Evolutionary conservation across 2,329 filamentous ascomycete genomes (phyloP).

Genomic region (Malbranchea zuffiana): DNA sequence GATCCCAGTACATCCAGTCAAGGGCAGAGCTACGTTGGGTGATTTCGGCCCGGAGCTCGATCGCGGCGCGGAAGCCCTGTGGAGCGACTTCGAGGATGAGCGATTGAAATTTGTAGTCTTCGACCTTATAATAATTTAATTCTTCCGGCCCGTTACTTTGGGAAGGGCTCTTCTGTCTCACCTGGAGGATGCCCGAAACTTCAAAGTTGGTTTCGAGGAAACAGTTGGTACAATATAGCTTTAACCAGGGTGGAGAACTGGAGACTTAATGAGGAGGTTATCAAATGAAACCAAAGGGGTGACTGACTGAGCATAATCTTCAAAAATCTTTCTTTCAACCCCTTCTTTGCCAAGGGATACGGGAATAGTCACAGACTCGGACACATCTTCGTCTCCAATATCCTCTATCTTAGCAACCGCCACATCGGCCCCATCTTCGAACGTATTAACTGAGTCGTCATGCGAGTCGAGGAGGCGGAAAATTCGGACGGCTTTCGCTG

Average conservation of each 20-base stretch:
- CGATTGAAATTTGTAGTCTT: conserved; percentile 11
- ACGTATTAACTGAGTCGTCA: conserved; percentile 10
- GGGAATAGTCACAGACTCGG: conserved; percentile 15
- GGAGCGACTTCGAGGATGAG: conserved; percentile 15
- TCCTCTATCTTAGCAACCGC: not conserved
- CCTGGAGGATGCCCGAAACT: conserved; percentile 17
- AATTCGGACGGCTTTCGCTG: not conserved
- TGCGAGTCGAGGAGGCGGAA: too few species aligned
- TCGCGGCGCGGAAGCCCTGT: conserved; percentile 13
- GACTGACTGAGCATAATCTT: conserved; percentile 12
- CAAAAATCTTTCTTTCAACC: conserved; percentile 15
- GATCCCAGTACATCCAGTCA: conserved; percentile 7
- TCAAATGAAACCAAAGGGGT: not conserved
- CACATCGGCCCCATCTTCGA: not conserved
- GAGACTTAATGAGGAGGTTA: not conserved
- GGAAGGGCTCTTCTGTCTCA: conserved; percentile 2
- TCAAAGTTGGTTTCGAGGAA: conserved; percentile 18
- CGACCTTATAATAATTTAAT: conserved; percentile 6
- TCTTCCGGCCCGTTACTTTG: not conserved
- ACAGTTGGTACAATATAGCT: conserved; percentile 19
- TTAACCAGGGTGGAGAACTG: conserved; percentile 12
- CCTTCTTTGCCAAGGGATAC: conserved; percentile 14
- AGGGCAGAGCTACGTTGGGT: conserved; percentile 4
- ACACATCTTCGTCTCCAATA: conserved; percentile 11
- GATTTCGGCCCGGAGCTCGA: conserved; percentile 14